Evolutionary conservation across 768 basidiomycete species (phyloP), one percentile per base, ranked within the genome.

Genomic region (Postia placenta): DNA sequence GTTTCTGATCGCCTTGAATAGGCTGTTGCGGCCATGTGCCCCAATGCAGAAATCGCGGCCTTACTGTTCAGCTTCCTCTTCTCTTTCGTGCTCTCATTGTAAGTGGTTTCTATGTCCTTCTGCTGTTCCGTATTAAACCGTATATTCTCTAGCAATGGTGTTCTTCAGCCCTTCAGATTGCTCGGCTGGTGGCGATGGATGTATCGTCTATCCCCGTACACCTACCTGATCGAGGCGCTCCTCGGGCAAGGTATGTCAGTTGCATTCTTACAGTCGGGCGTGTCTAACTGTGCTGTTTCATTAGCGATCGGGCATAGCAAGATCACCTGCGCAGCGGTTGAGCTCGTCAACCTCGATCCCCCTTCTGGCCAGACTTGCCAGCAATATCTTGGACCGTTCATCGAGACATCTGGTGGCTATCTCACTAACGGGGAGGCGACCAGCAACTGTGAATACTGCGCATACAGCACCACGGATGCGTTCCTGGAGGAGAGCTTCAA

Each of bases 401-500:
- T 79, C 40, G 30, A 52, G 11, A 43, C 47, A 4, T 56, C 65
- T 9, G 74, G 79, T 0, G 80, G 80, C 1, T 79, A 79, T 58
- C 33, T 81, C n/a, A 39, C 64, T 19, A 69, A 78, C 50, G 63
- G 70, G 0, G 47, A 59, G 22, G 70, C 68, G 0, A 65, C 65
- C 2, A 57, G 60, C 4, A 55, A 55, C 15, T 82, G 81, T 62
- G 53, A 64, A 28, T 79, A 75, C 65, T 92, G 89, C 58, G 64
- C 80, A 2, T 69, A 72, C 30, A 60, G 68, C n/a, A 73, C 73
- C 0, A 80, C 83, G 1, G 82, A 89, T 60, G 62, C 73, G 35
- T 87, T 78, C 69, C 65, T 87, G 45, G 67, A 56, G 2, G 52
- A 56, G 11, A 67, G 57, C 53, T 85, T 89, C 66, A 83, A 81